Conservation (phyloP, 257 asterid genomes). For the Forsythia viridissima region DNA sequence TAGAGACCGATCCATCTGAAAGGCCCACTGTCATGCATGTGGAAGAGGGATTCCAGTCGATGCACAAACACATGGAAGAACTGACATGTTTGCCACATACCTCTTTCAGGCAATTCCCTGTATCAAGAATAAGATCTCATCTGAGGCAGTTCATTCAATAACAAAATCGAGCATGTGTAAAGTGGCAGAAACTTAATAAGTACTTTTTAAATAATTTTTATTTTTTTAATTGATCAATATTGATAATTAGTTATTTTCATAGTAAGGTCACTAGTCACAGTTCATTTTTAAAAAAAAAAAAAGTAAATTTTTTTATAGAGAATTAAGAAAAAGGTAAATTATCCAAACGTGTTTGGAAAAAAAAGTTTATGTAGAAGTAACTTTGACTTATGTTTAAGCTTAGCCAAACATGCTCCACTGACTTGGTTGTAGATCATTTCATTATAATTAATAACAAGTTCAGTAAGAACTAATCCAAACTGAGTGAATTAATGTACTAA, state of each 20-base stretch:
- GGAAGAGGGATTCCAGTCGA: constrained; percentile 78
- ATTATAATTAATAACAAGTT: not conserved
- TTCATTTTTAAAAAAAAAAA: not conserved
- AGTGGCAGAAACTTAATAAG: not conserved
- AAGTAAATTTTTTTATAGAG: not conserved
- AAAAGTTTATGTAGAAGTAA: not conserved
- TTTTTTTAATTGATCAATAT: not conserved
- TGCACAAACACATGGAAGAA: constrained; percentile 88
- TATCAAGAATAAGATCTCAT: constrained; percentile 20
- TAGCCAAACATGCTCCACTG: not conserved
- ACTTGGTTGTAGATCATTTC: constrained; percentile 3
- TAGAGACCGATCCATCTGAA: constrained; percentile 79
- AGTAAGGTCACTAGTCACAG: not conserved
- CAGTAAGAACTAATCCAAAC: not conserved
- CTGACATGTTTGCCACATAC: constrained; percentile 52
- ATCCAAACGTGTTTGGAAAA: not conserved
- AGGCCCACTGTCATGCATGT: constrained; percentile 80
- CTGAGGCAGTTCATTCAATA: constrained; percentile 7
- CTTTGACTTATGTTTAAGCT: not conserved
- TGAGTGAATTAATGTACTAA: not conserved
- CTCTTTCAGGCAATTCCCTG: constrained; percentile 59
- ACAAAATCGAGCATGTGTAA: not conserved
- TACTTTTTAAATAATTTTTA: no score
- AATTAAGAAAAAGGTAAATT: not conserved
- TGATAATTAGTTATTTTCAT: not conserved